Percentiles rank a stretch among this genome's conserved stretches.
Evolutionary conservation across 345 rosid species (phyloP).

Genomic region (Limnanthes douglasii): DNA sequence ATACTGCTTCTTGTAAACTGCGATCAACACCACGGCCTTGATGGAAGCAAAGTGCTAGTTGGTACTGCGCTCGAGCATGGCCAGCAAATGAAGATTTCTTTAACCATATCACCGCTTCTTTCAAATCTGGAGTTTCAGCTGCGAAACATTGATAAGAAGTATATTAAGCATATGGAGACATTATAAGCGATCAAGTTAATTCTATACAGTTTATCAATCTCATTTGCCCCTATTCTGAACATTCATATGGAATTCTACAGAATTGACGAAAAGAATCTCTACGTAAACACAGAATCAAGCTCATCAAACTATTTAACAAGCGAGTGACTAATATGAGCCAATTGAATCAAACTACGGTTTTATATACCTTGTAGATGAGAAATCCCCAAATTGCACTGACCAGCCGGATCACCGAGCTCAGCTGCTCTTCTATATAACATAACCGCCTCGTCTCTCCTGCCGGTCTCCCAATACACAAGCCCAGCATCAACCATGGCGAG

Average conservation of each 20-base stretch:
- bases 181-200: no score
- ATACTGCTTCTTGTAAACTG: slow-evolving; percentile 57
- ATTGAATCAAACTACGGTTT: no score
- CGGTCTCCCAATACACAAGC: slow-evolving; percentile 73
- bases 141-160: no score
- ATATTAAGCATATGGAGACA: no score
- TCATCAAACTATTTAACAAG: no score
- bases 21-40: slow-evolving; percentile 40
- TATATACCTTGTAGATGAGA: slow-evolving; percentile 63
- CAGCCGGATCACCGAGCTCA: slow-evolving; percentile 57
- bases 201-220: no score
- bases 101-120: slow-evolving; percentile 67
- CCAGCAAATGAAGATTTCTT: slow-evolving; percentile 41
- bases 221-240: no score
- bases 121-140: slow-evolving; percentile 44
- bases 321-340: no score
- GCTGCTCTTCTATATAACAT: slow-evolving; percentile 58
- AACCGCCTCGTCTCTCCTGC: slow-evolving; percentile 38
- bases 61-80: slow-evolving; percentile 71
- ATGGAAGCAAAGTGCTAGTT: slow-evolving; percentile 71
- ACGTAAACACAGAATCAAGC: no score
- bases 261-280: no score
- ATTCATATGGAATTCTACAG: no score
- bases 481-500: slow-evolving; percentile 99
- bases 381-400: slow-evolving; percentile 73